Evolutionary conservation across 176 grass and related monocot genomes (phyloP), one percentile per base, ranked within the genome.

Genomic region (Canna indica): DNA sequence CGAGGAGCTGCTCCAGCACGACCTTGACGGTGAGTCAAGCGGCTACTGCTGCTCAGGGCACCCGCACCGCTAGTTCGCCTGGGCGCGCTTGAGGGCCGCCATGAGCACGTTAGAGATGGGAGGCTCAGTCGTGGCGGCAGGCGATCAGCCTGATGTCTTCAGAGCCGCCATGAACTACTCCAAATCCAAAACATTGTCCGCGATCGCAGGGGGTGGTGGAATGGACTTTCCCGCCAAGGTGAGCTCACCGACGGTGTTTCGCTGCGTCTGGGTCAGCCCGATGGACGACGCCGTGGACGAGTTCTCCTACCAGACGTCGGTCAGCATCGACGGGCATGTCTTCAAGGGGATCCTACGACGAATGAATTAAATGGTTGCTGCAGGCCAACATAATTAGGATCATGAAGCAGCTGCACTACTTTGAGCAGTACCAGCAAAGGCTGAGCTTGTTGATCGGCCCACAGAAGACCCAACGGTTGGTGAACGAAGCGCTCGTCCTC

Each of bases 351-450:
- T 99, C 64, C 47, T 79, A 88, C 4, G 82, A 99, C 76, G 2
- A 7, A 11, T 35, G 6, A 27, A 28, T 60, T 22, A 30, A 4
- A 24, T n/a, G 1, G 18, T 27, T 17, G n/a, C n/a, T n/a, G 44
- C 81, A 95, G 91, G 85, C 50, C 4, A 90, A 97, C 75, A 87
- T 92, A 74, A 97, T 97, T 53, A 88, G 85, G 65, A 97, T 97
- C 53, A 8, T 30, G 22, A 85, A 71, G 81, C 93, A 97, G 74
- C 73, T 97, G 0, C 10, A 13, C 0, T 92, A 97, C 81, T 97
- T 97, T 72, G 5, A 65, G 77, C 93, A 97, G 77, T 92, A 97
- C 84, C 86, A 92, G 80, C 22, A 70, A 52, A 83, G 93, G 1
- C 77, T 92, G 64, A 75, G 44, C 71, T 64, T 48, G 8, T 25